Evolutionary conservation across 1,284 basidiomycete genomes (phyloP).

Genomic region (Trichosporon coremiiforme): DNA sequence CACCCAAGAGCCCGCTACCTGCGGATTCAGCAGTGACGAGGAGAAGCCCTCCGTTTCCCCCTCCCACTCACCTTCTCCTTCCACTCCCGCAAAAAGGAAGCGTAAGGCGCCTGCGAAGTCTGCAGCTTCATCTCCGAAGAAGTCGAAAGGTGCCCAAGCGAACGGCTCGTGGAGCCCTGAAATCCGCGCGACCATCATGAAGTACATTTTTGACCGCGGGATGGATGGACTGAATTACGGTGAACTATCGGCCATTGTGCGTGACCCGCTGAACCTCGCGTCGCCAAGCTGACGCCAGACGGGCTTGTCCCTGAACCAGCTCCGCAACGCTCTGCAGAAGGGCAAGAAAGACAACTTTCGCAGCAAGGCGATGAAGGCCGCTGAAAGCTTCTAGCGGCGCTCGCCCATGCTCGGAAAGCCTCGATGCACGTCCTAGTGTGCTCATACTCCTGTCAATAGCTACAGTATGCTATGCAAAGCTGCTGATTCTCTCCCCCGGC

Average conservation of each 20-base stretch:
- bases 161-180: constrained; percentile 32
- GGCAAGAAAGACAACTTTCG: constrained; percentile 39
- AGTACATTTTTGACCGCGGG: constrained; percentile 35
- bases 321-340: constrained; percentile 39
- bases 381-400: neutral
- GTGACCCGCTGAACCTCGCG: too few species aligned
- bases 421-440: too few species aligned
- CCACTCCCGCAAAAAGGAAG: neutral
- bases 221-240: constrained; percentile 31
- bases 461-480: too few species aligned
- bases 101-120: too few species aligned
- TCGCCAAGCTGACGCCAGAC: constrained; percentile 32
- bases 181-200: constrained; percentile 31
- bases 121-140: too few species aligned
- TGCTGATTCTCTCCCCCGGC: too few species aligned
- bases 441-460: too few species aligned
- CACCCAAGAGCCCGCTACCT: neutral
- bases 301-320: constrained; percentile 29
- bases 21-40: neutral
- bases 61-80: neutral
- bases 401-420: too few species aligned
- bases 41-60: neutral
- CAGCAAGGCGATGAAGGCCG: constrained; percentile 28
- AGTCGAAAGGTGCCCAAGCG: neutral
- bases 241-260: constrained; percentile 31